Evolutionary conservation across 768 basidiomycete species (phyloP).

Genomic region (Leucosporidium yakuticum): DNA sequence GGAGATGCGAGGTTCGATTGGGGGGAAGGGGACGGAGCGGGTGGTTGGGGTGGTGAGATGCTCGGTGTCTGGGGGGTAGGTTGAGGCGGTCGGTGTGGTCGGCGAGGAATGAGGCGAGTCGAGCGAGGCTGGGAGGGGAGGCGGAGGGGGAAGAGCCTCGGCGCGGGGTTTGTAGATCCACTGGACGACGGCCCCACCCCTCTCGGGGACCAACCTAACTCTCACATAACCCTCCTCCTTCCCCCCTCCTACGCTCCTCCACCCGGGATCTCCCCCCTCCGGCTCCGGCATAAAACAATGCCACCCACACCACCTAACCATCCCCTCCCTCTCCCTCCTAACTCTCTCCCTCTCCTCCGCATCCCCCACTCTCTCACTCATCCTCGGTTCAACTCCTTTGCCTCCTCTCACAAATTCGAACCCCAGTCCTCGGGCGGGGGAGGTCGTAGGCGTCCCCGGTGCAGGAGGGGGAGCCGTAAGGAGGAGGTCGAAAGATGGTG

Average conservation of each 20-base stretch:
- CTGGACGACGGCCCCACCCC: background rate
- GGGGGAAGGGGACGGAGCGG: background rate
- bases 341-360: background rate
- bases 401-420: conserved; percentile 4
- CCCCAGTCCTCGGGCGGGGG: background rate
- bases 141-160: background rate
- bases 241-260: background rate
- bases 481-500: background rate
- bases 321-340: background rate
- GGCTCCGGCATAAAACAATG: background rate
- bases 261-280: background rate
- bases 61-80: background rate
- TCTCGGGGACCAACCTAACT: background rate
- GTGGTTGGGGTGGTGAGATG: background rate
- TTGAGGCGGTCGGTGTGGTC: background rate
- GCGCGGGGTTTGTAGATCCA: background rate
- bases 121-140: background rate
- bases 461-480: background rate
- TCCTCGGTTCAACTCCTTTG: background rate
- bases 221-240: background rate
- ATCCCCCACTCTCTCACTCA: background rate
- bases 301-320: background rate
- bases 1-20: background rate
- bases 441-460: background rate
- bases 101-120: background rate